phyloP scores from a whole-genome alignment of 176 grass and related monocot genomes.

The Triticum aestivum region IWGSC_CS_RefSeq_v2.1 NC_057798.1:483455679-483456178 shows the following conservation, averaged over 20 bases:
- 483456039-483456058: not conserved
- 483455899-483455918: not conserved
- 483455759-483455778: not conserved
- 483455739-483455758: not conserved
- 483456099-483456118: not conserved
- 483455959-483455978: not conserved
- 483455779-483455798: not conserved
- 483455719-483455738: not conserved
- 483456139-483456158: not conserved
- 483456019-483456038: not conserved
- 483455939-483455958: not conserved
- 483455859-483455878: not conserved
- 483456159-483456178: not conserved
- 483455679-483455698: conserved; percentile 8
- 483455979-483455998: not conserved
- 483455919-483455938: not conserved
- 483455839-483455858: not conserved
- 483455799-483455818: not conserved
- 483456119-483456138: not conserved
- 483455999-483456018: not conserved
- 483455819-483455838: not conserved
- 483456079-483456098: not conserved
- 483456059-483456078: not conserved
- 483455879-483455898: not conserved
- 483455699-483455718: not conserved